Evolutionary conservation across 2,329 filamentous ascomycete species (phyloP).

Genomic region (Sclerotinia sclerotiorum): DNA sequence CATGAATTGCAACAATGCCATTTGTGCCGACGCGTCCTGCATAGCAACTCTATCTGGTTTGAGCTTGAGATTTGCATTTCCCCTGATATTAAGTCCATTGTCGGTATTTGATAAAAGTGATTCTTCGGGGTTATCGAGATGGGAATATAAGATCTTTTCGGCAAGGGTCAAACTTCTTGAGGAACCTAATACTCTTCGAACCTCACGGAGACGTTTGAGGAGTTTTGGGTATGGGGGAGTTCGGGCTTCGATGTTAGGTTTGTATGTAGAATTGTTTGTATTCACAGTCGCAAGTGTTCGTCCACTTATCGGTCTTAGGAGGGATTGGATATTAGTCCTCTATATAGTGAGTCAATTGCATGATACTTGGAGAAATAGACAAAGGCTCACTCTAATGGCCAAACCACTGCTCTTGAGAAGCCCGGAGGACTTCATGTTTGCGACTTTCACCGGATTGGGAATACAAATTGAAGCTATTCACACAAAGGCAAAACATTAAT

Average conservation of each 20-base stretch:
- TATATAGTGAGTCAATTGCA: conserved; percentile 30
- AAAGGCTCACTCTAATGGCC: conserved; percentile 37
- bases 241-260: conserved; percentile 38
- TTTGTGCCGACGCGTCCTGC: conserved; percentile 98
- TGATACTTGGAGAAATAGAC: conserved; percentile 28
- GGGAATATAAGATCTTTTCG: conserved; percentile 97
- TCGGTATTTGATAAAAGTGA: conserved; percentile 79
- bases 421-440: conserved; percentile 36
- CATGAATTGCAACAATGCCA: conserved; percentile 99
- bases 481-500: conserved; percentile 5
- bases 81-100: conserved; percentile 80
- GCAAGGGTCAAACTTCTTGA: conserved; percentile 73
- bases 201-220: conserved; percentile 71
- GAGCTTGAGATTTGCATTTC: conserved; percentile 89
- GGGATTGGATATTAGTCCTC: conserved; percentile 26
- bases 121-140: conserved; percentile 86
- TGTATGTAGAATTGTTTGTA: conserved; percentile 30
- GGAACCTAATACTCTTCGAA: conserved; percentile 68
- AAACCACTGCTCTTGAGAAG: conserved; percentile 39
- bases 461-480: conserved; percentile 1
- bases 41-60: conserved; percentile 97
- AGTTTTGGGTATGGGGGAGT: conserved; percentile 80
- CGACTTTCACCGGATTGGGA: conserved; percentile 4
- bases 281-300: conserved; percentile 39
- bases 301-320: conserved; percentile 29